Evolutionary conservation across 345 rosid species (phyloP).

Genomic region (Carallia brachiata): DNA sequence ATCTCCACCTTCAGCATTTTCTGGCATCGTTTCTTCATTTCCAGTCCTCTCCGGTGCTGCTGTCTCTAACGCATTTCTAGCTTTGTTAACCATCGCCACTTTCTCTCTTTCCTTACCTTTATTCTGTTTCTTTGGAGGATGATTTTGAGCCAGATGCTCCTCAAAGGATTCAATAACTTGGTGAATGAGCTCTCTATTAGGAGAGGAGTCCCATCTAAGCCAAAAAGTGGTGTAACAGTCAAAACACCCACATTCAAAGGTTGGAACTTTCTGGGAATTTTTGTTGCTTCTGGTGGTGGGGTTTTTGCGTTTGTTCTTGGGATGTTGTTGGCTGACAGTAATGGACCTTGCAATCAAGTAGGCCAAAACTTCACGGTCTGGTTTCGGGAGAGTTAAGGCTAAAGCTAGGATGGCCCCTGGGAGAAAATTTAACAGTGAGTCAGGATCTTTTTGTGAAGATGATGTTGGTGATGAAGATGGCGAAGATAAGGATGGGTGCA

Average conservation of each 20-base stretch:
- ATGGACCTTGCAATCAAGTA: constrained; percentile 30
- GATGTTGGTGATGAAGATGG: constrained; percentile 13
- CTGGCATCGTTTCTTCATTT: background rate
- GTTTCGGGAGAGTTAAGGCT: constrained; percentile 22
- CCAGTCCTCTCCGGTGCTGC: background rate
- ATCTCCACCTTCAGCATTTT: background rate
- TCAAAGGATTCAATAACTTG: constrained; percentile 30
- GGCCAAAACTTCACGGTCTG: constrained; percentile 37
- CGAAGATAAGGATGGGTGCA: constrained; percentile 16
- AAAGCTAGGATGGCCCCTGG: constrained; percentile 29
- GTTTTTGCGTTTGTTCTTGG: constrained; percentile 18
- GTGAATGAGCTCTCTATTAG: constrained; percentile 26
- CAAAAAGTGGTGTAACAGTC: constrained; percentile 29
- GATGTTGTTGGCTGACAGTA: background rate
- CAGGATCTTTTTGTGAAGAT: constrained; percentile 18
- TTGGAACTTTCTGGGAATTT: background rate
- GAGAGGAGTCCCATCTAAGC: constrained; percentile 34
- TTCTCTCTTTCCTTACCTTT: constrained; percentile 5
- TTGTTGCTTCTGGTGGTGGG: background rate
- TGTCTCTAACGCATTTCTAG: background rate
- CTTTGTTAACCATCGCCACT: background rate
- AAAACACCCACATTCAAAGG: constrained; percentile 28
- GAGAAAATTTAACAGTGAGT: constrained; percentile 29
- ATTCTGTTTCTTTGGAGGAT: constrained; percentile 9
- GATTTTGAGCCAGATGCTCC: constrained; percentile 18